Evolutionary conservation across 495 filamentous ascomycete genomes (phyloP), one percentile per base, ranked within the genome.

Genomic region (Thermothielavioides terrestris): DNA sequence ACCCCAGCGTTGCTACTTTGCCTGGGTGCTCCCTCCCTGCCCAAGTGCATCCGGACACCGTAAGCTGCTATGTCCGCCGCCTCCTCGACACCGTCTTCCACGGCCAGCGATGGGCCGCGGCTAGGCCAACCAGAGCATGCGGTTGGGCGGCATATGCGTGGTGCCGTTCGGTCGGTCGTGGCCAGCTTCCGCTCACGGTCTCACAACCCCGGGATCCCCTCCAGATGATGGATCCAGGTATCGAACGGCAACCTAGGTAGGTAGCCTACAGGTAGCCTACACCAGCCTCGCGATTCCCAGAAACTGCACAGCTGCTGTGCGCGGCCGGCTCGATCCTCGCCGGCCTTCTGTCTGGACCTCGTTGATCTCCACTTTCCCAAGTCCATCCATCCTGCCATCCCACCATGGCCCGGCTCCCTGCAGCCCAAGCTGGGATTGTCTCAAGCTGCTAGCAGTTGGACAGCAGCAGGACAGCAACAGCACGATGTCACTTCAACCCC

Each of bases 201-300:
- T 51, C 48, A 51, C 27, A 28, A 36, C 42, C 26, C 18, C 10
- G 43, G 48, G 21, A 25, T 41, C 20, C 50, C 30, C 46, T n/a
- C n/a, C n/a, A n/a, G n/a, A n/a, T n/a, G n/a, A n/a, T n/a, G n/a
- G n/a, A n/a, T n/a, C n/a, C n/a, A n/a, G n/a, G n/a, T n/a, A n/a
- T n/a, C n/a, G n/a, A n/a, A n/a, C n/a, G n/a, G n/a, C n/a, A n/a
- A n/a, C n/a, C n/a, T n/a, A n/a, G n/a, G n/a, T n/a, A n/a, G n/a
- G n/a, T n/a, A n/a, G n/a, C n/a, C n/a, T n/a, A n/a, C n/a, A n/a
- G n/a, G n/a, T n/a, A n/a, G n/a, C n/a, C n/a, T n/a, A n/a, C n/a
- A n/a, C 55, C 55, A 55, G 51, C 55, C 55, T 57, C 54, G 45
- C 44, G 35, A 42, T 48, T 31, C 50, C 41, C 34, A 4, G 15